phyloP scores from a whole-genome alignment of 2,329 filamentous ascomycete genomes.

The Penicillium fuscoglaucum region DNA sequence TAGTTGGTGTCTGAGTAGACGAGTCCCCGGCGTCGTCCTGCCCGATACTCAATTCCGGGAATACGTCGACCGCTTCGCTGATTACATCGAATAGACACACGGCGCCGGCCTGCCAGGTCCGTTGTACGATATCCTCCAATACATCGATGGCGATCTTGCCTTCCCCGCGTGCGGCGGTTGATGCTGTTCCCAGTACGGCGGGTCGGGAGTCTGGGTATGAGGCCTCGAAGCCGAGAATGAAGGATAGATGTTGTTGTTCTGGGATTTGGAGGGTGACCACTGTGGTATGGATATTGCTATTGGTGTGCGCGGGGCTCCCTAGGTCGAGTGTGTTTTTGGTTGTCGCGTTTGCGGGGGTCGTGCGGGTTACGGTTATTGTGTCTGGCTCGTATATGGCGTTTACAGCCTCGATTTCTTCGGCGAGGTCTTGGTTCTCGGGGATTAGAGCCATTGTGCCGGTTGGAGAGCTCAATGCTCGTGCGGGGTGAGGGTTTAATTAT shows the following conservation, averaged over 20 bases:
- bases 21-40: slow-evolving; percentile 20
- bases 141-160: slow-evolving; percentile 69
- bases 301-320: slow-evolving; percentile 21
- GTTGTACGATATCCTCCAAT: slow-evolving; percentile 65
- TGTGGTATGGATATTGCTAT: slow-evolving; percentile 33
- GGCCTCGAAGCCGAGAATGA: slow-evolving; percentile 64
- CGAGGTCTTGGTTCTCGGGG: slow-evolving; percentile 39
- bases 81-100: slow-evolving; percentile 92
- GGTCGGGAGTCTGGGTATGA: slow-evolving; percentile 76
- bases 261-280: slow-evolving; percentile 66
- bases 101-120: slow-evolving; percentile 69
- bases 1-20: slow-evolving; percentile 11
- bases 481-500: slow-evolving; percentile 1
- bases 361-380: slow-evolving; percentile 52
- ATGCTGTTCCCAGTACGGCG: slow-evolving; percentile 73
- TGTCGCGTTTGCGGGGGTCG: slow-evolving; percentile 23
- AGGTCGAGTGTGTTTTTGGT: slow-evolving; percentile 31
- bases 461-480: slow-evolving; percentile 7
- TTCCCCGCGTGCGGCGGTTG: slow-evolving; percentile 69
- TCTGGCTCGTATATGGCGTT: slow-evolving; percentile 64
- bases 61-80: slow-evolving; percentile 58
- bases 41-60: slow-evolving; percentile 57
- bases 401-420: slow-evolving; percentile 50
- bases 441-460: slow-evolving; percentile 20
- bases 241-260: slow-evolving; percentile 49